Conservation (phyloP, 345 rosid genomes). For the Reutealis trisperma region DNA sequence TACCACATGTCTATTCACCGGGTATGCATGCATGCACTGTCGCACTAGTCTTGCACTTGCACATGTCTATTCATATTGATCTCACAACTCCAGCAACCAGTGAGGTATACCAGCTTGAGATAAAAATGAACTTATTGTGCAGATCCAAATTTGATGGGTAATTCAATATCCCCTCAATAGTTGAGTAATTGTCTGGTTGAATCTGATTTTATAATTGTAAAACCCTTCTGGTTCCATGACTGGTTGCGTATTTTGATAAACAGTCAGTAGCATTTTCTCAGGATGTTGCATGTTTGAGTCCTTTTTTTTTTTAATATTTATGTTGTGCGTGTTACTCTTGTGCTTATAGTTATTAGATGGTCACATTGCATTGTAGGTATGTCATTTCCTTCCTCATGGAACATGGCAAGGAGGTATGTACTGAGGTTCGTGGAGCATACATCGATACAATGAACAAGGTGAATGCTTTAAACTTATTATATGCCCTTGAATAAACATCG, state of each 20-base stretch:
- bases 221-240: neutral
- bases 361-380: conserved; percentile 56
- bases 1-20: neutral
- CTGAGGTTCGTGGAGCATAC: conserved; percentile 89
- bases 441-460: conserved; percentile 99
- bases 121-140: neutral
- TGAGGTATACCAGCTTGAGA: neutral
- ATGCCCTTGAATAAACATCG: neutral
- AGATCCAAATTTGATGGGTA: neutral
- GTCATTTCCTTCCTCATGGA: conserved; percentile 81
- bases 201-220: neutral
- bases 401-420: conserved; percentile 86
- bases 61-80: neutral
- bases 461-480: conserved; percentile 15
- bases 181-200: neutral
- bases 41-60: neutral
- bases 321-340: neutral
- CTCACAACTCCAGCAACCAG: neutral
- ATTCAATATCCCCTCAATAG: neutral
- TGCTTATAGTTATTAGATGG: neutral
- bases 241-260: neutral
- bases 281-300: conserved; percentile 3
- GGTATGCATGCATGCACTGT: neutral
- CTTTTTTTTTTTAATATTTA: neutral
- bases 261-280: neutral